Evolutionary conservation across 225 moss, liverwort and hornwort genomes (phyloP).

Genomic region (Asterella californica): DNA sequence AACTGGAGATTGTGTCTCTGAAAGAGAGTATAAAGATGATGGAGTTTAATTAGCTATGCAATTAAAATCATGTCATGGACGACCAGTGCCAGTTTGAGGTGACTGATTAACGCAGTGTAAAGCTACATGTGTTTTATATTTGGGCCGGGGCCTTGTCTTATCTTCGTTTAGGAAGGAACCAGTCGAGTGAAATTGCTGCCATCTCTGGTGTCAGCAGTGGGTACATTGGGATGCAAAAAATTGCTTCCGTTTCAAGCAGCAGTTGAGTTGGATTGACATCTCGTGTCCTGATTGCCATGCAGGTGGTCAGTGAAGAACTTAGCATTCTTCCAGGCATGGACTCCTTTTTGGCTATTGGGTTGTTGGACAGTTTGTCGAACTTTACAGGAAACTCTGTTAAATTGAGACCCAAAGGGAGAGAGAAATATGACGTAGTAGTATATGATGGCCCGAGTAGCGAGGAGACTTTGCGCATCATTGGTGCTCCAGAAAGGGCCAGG

Average conservation of each 20-base stretch:
- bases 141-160: too few relatives aligned
- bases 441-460: slow-evolving; percentile 90
- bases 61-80: too few relatives aligned
- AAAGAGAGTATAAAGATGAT: neutral
- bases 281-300: neutral
- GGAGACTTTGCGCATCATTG: slow-evolving; percentile 87
- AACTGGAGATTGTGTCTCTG: neutral
- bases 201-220: neutral
- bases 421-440: slow-evolving; percentile 73
- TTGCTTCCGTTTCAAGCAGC: neutral
- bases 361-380: slow-evolving; percentile 71
- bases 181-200: too few relatives aligned
- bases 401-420: slow-evolving; percentile 44
- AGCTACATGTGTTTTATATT: too few relatives aligned
- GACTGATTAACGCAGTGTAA: too few relatives aligned
- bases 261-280: neutral
- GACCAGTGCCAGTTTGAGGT: too few relatives aligned
- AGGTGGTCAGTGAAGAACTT: slow-evolving; percentile 92
- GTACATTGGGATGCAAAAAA: neutral
- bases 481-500: slow-evolving; percentile 85
- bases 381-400: slow-evolving; percentile 62
- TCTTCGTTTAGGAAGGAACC: too few relatives aligned
- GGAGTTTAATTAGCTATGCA: too few relatives aligned
- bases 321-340: slow-evolving; percentile 97
- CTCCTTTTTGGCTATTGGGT: slow-evolving; percentile 77